These are phyloP conservation scores for Artemisia annua DNA, from an alignment of 129 eudicot species.

Conservation along the genomic window DNA sequence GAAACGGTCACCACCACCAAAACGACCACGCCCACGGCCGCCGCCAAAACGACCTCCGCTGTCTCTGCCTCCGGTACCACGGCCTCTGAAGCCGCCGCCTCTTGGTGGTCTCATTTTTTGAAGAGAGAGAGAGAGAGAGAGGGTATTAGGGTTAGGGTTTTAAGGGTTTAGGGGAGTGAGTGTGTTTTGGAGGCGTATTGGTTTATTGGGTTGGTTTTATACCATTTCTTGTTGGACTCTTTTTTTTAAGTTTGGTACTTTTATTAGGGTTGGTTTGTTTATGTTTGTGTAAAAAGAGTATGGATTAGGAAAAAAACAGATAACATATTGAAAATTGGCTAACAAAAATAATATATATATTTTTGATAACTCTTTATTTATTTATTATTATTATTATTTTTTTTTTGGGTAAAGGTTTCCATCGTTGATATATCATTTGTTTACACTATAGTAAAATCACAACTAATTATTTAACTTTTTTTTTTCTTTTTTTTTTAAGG, in stretches of 20 bases:
- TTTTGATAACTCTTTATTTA: too few species aligned
- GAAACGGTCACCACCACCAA: conserved; percentile 32
- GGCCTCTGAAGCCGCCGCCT: conserved; percentile 52
- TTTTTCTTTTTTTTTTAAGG: too few species aligned
- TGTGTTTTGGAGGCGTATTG: not conserved
- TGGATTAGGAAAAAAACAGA: not conserved
- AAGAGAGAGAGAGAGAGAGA: conserved; percentile 44
- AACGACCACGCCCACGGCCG: conserved; percentile 32
- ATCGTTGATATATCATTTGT: too few species aligned
- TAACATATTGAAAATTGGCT: too few species aligned
- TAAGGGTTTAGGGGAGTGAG: conserved; percentile 31
- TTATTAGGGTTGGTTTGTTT: not conserved
- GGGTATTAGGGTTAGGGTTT: conserved; percentile 40
- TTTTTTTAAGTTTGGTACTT: not conserved
- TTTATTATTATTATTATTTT: too few species aligned
- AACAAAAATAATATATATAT: too few species aligned
- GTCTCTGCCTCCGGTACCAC: conserved; percentile 38
- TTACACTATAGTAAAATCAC: too few species aligned
- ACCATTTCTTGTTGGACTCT: not conserved
- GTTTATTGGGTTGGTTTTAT: conserved; percentile 22
- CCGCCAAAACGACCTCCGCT: conserved; percentile 52
- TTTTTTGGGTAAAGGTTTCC: too few species aligned
- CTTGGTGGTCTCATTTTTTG: conserved; percentile 63
- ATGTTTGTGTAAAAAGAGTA: too few species aligned
- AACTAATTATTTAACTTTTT: too few species aligned